These are phyloP conservation scores for Oryza meridionalis DNA, from an alignment of 176 grass and related monocot species.

Conservation along the genomic window DNA sequence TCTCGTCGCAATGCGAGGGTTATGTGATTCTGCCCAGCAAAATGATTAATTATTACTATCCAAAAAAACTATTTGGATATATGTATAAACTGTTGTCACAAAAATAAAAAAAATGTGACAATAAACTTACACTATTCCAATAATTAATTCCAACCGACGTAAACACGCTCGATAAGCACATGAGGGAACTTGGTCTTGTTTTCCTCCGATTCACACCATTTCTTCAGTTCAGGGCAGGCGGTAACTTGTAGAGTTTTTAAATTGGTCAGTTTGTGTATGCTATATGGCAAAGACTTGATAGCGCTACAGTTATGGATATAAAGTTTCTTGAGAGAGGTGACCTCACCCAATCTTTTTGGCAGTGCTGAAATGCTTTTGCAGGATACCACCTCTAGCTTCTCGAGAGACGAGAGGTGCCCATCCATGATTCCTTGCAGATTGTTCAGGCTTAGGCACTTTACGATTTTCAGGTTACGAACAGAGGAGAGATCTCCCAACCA, in stretches of 20 bases:
- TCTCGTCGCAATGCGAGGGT: too few relatives aligned
- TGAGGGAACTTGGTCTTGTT: not conserved
- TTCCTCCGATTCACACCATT: not conserved
- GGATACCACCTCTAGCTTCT: fast-evolving
- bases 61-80: too few relatives aligned
- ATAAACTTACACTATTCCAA: too few relatives aligned
- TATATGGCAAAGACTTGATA: not conserved
- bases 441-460: too few relatives aligned
- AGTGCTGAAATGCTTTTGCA: not conserved
- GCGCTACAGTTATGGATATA: not conserved
- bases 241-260: not conserved
- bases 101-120: too few relatives aligned
- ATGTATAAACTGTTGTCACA: too few relatives aligned
- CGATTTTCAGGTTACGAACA: not conserved
- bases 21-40: too few relatives aligned
- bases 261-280: not conserved
- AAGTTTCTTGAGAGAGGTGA: not conserved
- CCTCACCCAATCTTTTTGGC: not conserved
- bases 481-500: slow-evolving; percentile 20
- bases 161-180: too few relatives aligned
- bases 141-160: too few relatives aligned
- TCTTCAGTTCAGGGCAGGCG: not conserved
- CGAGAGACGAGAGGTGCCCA: too few relatives aligned
- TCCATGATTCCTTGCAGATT: too few relatives aligned
- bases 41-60: too few relatives aligned